phyloP scores from a whole-genome alignment of 2,329 filamentous ascomycete genomes.

The Chaetomiaceae sp. region DNA sequence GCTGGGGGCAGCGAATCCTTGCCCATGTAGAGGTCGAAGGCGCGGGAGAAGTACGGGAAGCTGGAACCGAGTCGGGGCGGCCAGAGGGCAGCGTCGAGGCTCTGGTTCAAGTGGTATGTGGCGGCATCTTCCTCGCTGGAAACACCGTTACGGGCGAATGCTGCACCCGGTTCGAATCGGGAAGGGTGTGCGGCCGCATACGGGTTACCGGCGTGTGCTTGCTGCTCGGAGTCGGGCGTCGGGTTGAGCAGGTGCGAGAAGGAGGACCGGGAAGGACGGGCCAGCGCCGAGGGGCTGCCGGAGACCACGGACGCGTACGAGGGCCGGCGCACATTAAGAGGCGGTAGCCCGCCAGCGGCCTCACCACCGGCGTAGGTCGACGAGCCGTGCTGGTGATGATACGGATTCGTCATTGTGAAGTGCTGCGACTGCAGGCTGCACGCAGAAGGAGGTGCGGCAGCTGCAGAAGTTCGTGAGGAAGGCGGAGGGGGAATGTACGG shows the following conservation, averaged over 20 bases:
- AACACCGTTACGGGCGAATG: slow-evolving; percentile 10
- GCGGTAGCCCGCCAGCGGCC: slow-evolving; percentile 25
- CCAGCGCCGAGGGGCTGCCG: slow-evolving; percentile 32
- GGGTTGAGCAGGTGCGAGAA: slow-evolving; percentile 53
- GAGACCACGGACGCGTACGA: slow-evolving; percentile 40
- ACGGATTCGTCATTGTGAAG: slow-evolving; percentile 40
- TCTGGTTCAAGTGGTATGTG: slow-evolving; percentile 8
- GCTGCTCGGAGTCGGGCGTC: slow-evolving; percentile 32
- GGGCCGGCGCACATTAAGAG: slow-evolving; percentile 30
- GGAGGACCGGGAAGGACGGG: slow-evolving; percentile 32
- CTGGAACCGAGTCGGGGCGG: slow-evolving; percentile 26
- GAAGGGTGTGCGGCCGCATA: slow-evolving; percentile 26
- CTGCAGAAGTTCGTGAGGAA: slow-evolving; percentile 6
- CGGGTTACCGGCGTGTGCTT: slow-evolving; percentile 27
- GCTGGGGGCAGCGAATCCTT: slow-evolving; percentile 17
- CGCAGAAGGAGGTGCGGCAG: slow-evolving; percentile 2
- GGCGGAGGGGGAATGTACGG: not conserved
- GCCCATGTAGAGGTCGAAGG: slow-evolving; percentile 45
- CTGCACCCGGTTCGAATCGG: slow-evolving; percentile 12
- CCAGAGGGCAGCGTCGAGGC: slow-evolving; percentile 16
- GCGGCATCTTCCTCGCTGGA: slow-evolving; percentile 18
- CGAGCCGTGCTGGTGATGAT: slow-evolving; percentile 30
- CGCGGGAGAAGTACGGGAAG: slow-evolving; percentile 45
- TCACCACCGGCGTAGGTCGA: slow-evolving; percentile 31
- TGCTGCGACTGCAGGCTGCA: slow-evolving; percentile 13